These are phyloP conservation scores for Trypanosoma platydactyli DNA, from an alignment of 208 protist genomes.

Conservation along the genomic window DNA sequence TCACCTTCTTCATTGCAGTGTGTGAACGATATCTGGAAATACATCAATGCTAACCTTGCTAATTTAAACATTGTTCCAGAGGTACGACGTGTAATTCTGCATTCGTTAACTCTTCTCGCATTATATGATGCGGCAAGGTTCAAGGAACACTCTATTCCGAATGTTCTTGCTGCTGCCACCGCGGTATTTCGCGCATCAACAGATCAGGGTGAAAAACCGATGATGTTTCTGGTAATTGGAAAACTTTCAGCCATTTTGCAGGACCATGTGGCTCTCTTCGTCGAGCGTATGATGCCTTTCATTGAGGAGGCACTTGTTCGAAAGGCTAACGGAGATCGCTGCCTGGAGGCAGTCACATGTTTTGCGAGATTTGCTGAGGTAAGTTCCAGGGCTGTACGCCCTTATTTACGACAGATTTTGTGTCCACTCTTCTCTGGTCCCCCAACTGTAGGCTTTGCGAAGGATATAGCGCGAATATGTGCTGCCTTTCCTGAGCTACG, in stretches of 20 bases:
- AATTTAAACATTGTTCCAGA: conserved; percentile 23
- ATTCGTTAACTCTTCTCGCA: conserved; percentile 68
- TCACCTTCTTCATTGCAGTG: conserved; percentile 35
- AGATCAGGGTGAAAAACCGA: conserved; percentile 51
- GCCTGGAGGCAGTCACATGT: conserved; percentile 78
- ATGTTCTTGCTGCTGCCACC: conserved; percentile 44
- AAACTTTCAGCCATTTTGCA: conserved; percentile 62
- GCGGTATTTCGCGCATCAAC: conserved; percentile 47
- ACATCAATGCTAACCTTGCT: conserved; percentile 48
- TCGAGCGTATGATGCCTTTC: conserved; percentile 77
- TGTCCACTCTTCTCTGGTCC: conserved; percentile 69
- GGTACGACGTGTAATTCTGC: conserved; percentile 54
- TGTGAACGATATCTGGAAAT: conserved; percentile 63
- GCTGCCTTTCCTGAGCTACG: conserved; percentile 85
- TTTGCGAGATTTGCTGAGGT: conserved; percentile 78
- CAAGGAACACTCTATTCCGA: conserved; percentile 46
- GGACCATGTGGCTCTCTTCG: conserved; percentile 59
- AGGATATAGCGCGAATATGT: conserved; percentile 85
- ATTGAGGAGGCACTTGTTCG: conserved; percentile 68
- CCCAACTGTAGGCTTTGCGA: conserved; percentile 72
- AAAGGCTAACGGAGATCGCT: conserved; percentile 56
- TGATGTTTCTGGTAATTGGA: conserved; percentile 65
- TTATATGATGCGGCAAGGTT: conserved; percentile 71
- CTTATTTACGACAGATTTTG: conserved; percentile 76
- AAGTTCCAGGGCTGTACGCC: conserved; percentile 70